Base-by-base conservation (phyloP, 2,329 filamentous ascomycete species). In the Exophiala oligosperma region DNA sequence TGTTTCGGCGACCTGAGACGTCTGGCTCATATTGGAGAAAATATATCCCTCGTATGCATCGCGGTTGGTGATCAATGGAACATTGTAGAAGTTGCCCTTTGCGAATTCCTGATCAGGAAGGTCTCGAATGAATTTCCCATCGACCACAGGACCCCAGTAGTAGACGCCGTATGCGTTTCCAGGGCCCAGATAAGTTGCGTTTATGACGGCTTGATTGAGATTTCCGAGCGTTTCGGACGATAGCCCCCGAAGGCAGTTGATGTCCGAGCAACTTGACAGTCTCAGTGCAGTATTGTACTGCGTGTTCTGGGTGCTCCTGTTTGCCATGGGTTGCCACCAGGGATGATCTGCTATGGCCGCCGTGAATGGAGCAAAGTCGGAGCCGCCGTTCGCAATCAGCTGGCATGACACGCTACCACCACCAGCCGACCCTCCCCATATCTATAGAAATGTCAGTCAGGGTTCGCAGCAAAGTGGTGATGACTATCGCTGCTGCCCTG, bases 201-300 rank as follows among this genome's bases (percentile, higher is more conserved):
- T 56, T 17, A 56, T 43, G 7, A 56, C 53, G 28, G 47, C 49
- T 32, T 59, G 57, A 43, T 56, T 56, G 23, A 56, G 46, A 8
- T 51, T 50, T 21, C 51, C 57, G 9, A 59, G 53, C 7, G 48
- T 50, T 7, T 50, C 47, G 6, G 46, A 51, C 11, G 47, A 47
- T 5, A 56, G 38, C 4, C 35, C 29, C 28, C 57, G 52, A 4
- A 59, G 57, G 28, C 57, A 59, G 26, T 51, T 49, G 21, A 59
- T 17, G 24, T 59, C 57, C 12, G 59, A 26, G 32, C 81, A 84
- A 5, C 77, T 78, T 11, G 78, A 79, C 43, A 69, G 69, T 8
- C 69, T 61, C 3, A 81, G 77, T 2, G 83, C 79, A 17, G 73
- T 65, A 53, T 79, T 67, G 57, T 74, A 74, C 64, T 69, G 57